A percentile compares a stretch with the other conserved stretches of the same genome.
Evolutionary conservation across 1,139 yeast species (phyloP).

Genomic region (Meyerozyma carpophila): DNA sequence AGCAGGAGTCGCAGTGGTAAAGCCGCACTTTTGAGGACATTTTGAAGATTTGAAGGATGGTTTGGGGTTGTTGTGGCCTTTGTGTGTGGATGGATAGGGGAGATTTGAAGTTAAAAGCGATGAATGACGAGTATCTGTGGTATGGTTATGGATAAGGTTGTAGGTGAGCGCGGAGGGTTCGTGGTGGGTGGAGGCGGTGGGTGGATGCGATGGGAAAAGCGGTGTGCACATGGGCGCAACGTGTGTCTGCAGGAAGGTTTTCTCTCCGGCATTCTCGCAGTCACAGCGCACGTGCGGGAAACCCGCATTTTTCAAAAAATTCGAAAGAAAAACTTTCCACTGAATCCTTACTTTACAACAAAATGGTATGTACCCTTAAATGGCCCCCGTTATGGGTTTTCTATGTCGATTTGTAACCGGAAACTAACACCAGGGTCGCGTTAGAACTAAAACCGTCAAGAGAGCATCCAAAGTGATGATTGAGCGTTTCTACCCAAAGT

Average conservation of each 20-base stretch:
- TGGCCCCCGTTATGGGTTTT: background rate
- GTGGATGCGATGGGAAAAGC: background rate
- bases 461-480: constrained; percentile 99
- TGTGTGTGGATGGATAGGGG: background rate
- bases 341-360: constrained; percentile 8
- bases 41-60: background rate
- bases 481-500: constrained; percentile 99
- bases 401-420: background rate
- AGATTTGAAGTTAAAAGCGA: background rate
- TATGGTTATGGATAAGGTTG: background rate
- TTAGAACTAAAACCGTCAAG: constrained; percentile 99
- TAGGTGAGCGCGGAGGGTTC: too few species aligned
- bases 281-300: background rate
- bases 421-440: constrained; percentile 66
- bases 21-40: constrained; percentile 34
- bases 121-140: background rate
- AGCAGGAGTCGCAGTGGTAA: constrained; percentile 93
- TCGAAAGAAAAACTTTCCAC: constrained; percentile 1
- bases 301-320: background rate
- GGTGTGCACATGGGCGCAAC: background rate
- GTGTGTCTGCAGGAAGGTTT: background rate
- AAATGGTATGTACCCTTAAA: constrained; percentile 9
- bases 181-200: background rate
- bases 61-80: background rate
- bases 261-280: background rate